A percentile compares a stretch with the other conserved stretches of the same genome.
phyloP scores from a whole-genome alignment of 2,329 filamentous ascomycete species.

The Cephalotrichum gorgonifer region DNA sequence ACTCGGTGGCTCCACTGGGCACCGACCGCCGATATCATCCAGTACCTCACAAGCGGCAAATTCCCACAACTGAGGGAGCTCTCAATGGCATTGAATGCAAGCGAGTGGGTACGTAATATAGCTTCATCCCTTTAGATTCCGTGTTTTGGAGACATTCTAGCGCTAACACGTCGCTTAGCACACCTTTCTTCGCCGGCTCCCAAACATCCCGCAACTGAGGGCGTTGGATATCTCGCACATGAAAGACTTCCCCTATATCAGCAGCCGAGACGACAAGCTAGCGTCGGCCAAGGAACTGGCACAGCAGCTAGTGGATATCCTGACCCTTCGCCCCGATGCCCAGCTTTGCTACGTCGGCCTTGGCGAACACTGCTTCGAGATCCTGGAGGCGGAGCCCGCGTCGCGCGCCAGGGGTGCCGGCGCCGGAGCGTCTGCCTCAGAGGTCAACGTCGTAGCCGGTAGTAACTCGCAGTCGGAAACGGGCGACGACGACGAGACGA shows the following conservation, averaged over 20 bases:
- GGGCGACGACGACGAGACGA: conserved; percentile 3
- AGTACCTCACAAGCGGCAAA: conserved; percentile 65
- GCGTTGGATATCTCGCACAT: conserved; percentile 67
- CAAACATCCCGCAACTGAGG: conserved; percentile 58
- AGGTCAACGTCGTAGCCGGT: conserved; percentile 6
- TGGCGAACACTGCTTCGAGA: conserved; percentile 70
- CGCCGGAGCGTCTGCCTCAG: conserved; percentile 10
- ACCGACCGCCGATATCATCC: conserved; percentile 56
- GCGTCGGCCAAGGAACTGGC: conserved; percentile 54
- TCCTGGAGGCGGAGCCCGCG: conserved; percentile 50
- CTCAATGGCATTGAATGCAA: conserved; percentile 61
- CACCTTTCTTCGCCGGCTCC: conserved; percentile 66
- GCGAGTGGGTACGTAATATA: conserved; percentile 63
- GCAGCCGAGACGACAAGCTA: conserved; percentile 47
- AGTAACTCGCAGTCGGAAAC: not conserved
- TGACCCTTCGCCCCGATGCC: conserved; percentile 65
- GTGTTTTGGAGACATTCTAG: not conserved
- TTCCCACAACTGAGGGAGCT: conserved; percentile 65
- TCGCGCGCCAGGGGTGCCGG: conserved; percentile 25
- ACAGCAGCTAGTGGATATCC: conserved; percentile 67
- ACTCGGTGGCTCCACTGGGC: conserved; percentile 44
- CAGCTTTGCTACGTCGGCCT: conserved; percentile 71
- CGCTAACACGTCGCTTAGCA: conserved; percentile 38
- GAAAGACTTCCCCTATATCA: conserved; percentile 55
- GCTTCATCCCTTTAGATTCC: not conserved